These are phyloP conservation scores for Collybiopsis confluens DNA, from an alignment of 768 basidiomycete species.

Conservation along the genomic window DNA sequence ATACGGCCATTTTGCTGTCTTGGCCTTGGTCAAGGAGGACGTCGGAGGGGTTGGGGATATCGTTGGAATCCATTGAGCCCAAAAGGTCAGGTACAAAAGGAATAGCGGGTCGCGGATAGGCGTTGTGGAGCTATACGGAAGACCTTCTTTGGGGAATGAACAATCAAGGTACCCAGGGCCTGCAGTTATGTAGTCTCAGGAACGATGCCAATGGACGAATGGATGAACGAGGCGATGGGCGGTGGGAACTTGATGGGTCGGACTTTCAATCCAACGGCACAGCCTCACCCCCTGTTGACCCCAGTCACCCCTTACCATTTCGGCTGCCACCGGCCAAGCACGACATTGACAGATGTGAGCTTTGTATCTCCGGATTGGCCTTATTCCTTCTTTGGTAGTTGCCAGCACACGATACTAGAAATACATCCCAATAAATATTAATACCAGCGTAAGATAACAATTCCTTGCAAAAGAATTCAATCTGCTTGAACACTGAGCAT, in stretches of 20 bases:
- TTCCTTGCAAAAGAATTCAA: no score
- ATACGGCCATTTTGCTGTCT: slow-evolving; percentile 2
- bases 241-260: not conserved
- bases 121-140: slow-evolving; percentile 3
- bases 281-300: not conserved
- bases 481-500: no score
- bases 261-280: not conserved
- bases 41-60: not conserved
- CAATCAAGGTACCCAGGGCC: not conserved
- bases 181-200: slow-evolving; percentile 5
- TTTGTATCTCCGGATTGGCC: no score
- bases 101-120: not conserved
- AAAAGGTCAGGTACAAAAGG: not conserved
- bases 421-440: no score
- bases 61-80: not conserved
- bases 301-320: not conserved
- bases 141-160: not conserved
- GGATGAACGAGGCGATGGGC: slow-evolving; percentile 1
- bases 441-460: no score
- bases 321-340: no score
- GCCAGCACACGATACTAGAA: no score
- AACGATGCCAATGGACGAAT: not conserved
- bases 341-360: no score
- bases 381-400: no score
- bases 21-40: not conserved